A percentile compares a stretch with the other conserved stretches of the same genome.
Conservation (phyloP, 2,329 filamentous ascomycete genomes). For the Helminthosporium solani region DNA sequence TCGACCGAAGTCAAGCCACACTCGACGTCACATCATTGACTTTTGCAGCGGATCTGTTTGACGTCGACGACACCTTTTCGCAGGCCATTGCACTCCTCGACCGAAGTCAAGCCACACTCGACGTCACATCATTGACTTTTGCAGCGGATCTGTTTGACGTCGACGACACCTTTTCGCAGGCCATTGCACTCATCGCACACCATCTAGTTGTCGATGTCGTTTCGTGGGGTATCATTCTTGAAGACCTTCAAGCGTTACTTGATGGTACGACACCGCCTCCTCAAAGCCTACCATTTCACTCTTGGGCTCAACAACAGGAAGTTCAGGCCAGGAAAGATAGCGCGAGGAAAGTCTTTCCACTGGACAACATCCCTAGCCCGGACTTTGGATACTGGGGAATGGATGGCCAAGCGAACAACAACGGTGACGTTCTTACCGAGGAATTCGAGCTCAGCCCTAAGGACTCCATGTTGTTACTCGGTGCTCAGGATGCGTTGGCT, state of each 20-base stretch:
- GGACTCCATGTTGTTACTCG: constrained; percentile 35
- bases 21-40: constrained; percentile 40
- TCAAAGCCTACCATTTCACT: constrained; percentile 39
- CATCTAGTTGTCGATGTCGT: constrained; percentile 43
- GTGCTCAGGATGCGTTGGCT: constrained; percentile 34
- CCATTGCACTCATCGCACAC: constrained; percentile 41
- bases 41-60: constrained; percentile 46
- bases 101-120: constrained; percentile 32
- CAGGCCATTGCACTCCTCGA: constrained; percentile 37
- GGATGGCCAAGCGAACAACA: constrained; percentile 31
- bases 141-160: constrained; percentile 46
- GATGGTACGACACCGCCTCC: constrained; percentile 25
- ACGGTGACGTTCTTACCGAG: constrained; percentile 35
- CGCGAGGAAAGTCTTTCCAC: constrained; percentile 27
- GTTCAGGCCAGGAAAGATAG: constrained; percentile 28
- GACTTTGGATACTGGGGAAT: constrained; percentile 44
- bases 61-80: constrained; percentile 33
- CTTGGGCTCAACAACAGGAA: constrained; percentile 38
- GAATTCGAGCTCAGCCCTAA: constrained; percentile 32
- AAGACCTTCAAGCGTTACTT: constrained; percentile 39
- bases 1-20: constrained; percentile 33
- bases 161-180: constrained; percentile 33
- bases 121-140: constrained; percentile 41
- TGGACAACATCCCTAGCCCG: constrained; percentile 25
- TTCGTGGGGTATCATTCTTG: constrained; percentile 43